phyloP scores from a whole-genome alignment of 1,284 basidiomycete species.

The Rhodotorula mucilaginosa region DNA sequence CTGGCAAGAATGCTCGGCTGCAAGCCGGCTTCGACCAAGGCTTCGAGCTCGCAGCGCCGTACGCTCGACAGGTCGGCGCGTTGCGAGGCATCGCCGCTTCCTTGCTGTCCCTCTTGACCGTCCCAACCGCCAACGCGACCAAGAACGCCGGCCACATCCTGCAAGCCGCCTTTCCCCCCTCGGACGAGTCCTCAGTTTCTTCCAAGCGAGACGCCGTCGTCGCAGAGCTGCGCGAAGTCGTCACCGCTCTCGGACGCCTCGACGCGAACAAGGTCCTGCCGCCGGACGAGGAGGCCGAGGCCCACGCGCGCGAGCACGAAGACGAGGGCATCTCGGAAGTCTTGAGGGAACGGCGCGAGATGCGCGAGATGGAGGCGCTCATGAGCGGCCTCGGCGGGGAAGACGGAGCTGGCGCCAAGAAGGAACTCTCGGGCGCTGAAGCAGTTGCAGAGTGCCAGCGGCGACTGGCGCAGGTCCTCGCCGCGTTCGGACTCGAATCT shows the following conservation, averaged over 20 bases:
- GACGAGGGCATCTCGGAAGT: conserved; percentile 48
- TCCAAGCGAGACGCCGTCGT: conserved; percentile 16
- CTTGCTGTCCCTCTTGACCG: conserved; percentile 57
- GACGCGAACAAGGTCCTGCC: conserved; percentile 66
- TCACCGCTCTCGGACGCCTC: conserved; percentile 58
- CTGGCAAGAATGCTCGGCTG: conserved; percentile 73
- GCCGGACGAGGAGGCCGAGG: conserved; percentile 66
- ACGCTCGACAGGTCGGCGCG: conserved; percentile 68
- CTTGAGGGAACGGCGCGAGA: conserved; percentile 40
- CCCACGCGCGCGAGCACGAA: conserved; percentile 58
- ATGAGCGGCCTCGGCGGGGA: conserved; percentile 32
- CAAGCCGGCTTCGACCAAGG: conserved; percentile 79
- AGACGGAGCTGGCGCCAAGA: neutral
- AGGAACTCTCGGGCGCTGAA: neutral
- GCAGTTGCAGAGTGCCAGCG: conserved; percentile 30
- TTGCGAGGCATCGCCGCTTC: conserved; percentile 67
- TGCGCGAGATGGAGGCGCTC: conserved; percentile 42
- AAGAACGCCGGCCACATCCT: conserved; percentile 19
- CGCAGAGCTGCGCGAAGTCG: conserved; percentile 58
- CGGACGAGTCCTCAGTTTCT: neutral
- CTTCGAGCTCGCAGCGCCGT: conserved; percentile 66
- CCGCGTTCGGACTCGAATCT: conserved; percentile 27
- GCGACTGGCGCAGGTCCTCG: conserved; percentile 25
- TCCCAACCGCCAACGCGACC: conserved; percentile 23
- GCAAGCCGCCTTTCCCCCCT: conserved; percentile 36